Base-by-base conservation (phyloP, 441 rosid species). In the Jatropha podagrica region DNA sequence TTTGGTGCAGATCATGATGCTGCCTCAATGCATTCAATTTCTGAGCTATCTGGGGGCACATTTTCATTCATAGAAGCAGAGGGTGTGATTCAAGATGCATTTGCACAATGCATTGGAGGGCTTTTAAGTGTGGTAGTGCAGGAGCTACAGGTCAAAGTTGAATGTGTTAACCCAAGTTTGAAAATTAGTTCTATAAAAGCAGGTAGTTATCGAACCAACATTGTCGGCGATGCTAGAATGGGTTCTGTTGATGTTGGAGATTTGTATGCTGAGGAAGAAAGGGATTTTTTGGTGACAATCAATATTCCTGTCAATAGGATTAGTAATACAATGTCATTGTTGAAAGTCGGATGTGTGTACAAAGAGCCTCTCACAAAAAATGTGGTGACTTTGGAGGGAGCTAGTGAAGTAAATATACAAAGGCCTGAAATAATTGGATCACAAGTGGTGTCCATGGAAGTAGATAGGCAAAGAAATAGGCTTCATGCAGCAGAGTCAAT, bases 51-150 rank as follows among this genome's bases (percentile, higher is more conserved):
- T 15, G 94, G 98, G 38, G 99, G 99, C 37, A 95, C 98, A 2
- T 95, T 95, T 85, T 95, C 98, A 9, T 93, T 95, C 82, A 95
- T 95, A 2, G 99, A 95, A 83, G 87, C 91, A 0, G 99, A 92
- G 68, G 83, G 88, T 68, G 92, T 86, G 74, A 92, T 95, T 65
- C 99, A 95, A 68, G 99, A 95, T 75, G 98, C 99, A 77, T 93
- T 93, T 83, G 99, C 99, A 7, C 99, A 93, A 78, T 95, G 99
- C 86, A 93, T 95, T 61, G 99, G 98, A 69, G 99, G 99, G 46
- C 89, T 95, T 38, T 73, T 91, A 77, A 91, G 95, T 74, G 91
- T 91, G 37, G 91, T 89, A 26, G 89, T 79, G 81, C 92, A 91
- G 81, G 93, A 88, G 51, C 75, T 91, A 68, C 89, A 83, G 65